Evolutionary conservation across 331 rosid species (phyloP), one percentile per base, ranked within the genome.

Genomic region (Stylosanthes scabra): DNA sequence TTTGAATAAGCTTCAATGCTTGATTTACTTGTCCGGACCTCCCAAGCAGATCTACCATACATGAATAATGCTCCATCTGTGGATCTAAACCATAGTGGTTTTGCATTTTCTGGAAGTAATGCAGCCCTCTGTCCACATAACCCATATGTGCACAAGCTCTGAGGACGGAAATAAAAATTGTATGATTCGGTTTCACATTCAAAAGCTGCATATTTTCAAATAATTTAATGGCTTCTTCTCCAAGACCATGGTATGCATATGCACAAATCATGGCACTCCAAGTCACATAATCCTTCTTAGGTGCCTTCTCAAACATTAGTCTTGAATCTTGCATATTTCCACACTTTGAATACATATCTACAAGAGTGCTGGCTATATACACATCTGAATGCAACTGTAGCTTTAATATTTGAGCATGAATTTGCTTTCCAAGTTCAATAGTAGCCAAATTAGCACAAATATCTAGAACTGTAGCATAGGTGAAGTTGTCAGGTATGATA

Each of bases 211-310:
- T 89, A 56, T 75, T 77, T 68, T 83, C 91, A 74, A 91, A 91
- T 72, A 86, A 75, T 81, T 61, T 71, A 86, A 80, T 80, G 80
- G 84, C 77, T 0, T 80, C 74, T 63, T 75, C 84, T 39, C 80
- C 84, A 46, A 74, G 82, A 67, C 97, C 97, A 65, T 86, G 89
- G 82, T 83, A 75, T 58, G 96, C 96, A 59, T 85, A 91, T 68
- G 91, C 96, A 68, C 96, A 91, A 58, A 91, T 86, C 91, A 91
- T 89, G 76, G 97, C 88, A 14, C 89, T 91, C 97, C 97, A 91
- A 63, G 97, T 89, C 78, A 89, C 89, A 11, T 79, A 74, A 79
- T 91, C 93, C 47, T 88, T 81, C 70, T 85, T 83, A 16, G 85
- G 87, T 11, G 96, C 83, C 74, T 83, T 91, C 87, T 81, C 78